Conservation (phyloP, 176 grass and related monocot genomes). For the Juncus inflexus region DNA sequence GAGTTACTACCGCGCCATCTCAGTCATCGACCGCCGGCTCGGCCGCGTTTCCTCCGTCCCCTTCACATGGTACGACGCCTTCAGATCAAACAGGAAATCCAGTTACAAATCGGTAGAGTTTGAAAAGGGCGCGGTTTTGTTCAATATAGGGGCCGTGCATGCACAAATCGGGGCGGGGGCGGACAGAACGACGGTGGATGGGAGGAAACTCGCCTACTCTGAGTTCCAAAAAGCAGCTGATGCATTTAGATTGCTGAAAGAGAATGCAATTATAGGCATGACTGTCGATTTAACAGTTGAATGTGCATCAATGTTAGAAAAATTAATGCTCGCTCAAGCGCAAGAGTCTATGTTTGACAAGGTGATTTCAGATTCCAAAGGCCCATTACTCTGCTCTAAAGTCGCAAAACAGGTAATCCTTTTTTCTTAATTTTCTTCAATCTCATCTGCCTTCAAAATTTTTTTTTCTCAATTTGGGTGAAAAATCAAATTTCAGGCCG, state of each 20-base stretch:
- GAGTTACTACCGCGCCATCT: slow-evolving; percentile 53
- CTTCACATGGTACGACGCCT: slow-evolving; percentile 85
- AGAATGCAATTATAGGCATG: slow-evolving; percentile 32
- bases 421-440: background rate
- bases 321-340: slow-evolving; percentile 84
- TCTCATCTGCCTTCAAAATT: background rate
- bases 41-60: slow-evolving; percentile 39
- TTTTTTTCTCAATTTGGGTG: background rate
- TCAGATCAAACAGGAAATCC: slow-evolving; percentile 49
- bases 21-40: slow-evolving; percentile 44
- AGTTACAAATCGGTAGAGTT: slow-evolving; percentile 43
- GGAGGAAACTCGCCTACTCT: slow-evolving; percentile 46
- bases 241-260: slow-evolving; percentile 41
- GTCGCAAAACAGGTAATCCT: slow-evolving; percentile 62
- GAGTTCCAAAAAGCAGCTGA: slow-evolving; percentile 64
- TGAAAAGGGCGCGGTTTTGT: slow-evolving; percentile 63
- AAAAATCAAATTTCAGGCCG: slow-evolving; percentile 45
- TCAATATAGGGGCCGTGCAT: slow-evolving; percentile 56
- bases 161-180: slow-evolving; percentile 45
- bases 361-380: slow-evolving; percentile 43
- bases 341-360: slow-evolving; percentile 91
- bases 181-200: slow-evolving; percentile 37
- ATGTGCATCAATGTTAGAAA: slow-evolving; percentile 54
- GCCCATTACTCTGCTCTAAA: slow-evolving; percentile 55
- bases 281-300: slow-evolving; percentile 61